A percentile compares a stretch with the other conserved stretches of the same genome.
Conservation (phyloP, 2,329 filamentous ascomycete genomes). For the Pseudogymnoascus sp. region DNA sequence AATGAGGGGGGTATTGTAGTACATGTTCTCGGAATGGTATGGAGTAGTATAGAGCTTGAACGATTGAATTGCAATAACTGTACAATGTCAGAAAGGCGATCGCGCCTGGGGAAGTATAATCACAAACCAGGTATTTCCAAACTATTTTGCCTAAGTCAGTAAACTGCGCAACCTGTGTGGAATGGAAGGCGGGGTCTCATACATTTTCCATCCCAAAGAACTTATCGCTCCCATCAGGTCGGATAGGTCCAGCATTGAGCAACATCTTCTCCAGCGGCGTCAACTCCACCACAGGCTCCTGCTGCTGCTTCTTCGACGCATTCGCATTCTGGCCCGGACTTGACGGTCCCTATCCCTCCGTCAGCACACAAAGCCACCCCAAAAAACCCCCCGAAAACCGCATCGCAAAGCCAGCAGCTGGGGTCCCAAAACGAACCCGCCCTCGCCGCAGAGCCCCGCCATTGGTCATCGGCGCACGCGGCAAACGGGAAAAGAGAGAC, state of each 20-base stretch:
- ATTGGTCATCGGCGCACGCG: neutral
- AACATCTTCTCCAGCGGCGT: slow-evolving; percentile 70
- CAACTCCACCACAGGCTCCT: slow-evolving; percentile 34
- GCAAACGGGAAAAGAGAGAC: slow-evolving; percentile 27
- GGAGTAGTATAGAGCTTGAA: slow-evolving; percentile 95
- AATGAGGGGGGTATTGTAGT: slow-evolving; percentile 76
- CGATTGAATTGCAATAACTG: slow-evolving; percentile 97
- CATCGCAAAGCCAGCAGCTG: no score
- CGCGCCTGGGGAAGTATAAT: neutral
- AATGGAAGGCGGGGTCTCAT: slow-evolving; percentile 35
- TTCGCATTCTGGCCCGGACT: neutral
- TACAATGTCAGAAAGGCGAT: slow-evolving; percentile 15
- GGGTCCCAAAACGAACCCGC: no score
- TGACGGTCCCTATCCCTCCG: neutral
- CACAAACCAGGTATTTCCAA: slow-evolving; percentile 89
- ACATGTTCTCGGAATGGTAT: slow-evolving; percentile 90
- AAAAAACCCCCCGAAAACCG: no score
- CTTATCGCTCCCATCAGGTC: slow-evolving; percentile 88
- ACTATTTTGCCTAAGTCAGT: slow-evolving; percentile 48
- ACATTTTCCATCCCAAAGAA: slow-evolving; percentile 99
- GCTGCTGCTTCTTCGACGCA: neutral
- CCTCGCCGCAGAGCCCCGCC: neutral
- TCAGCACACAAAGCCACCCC: neutral
- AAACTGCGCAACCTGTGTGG: neutral
- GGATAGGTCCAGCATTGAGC: slow-evolving; percentile 70